A percentile compares a stretch with the other conserved stretches of the same genome.
Evolutionary conservation across 2,329 filamentous ascomycete species (phyloP).

Genomic region (Fusarium nelsonii): DNA sequence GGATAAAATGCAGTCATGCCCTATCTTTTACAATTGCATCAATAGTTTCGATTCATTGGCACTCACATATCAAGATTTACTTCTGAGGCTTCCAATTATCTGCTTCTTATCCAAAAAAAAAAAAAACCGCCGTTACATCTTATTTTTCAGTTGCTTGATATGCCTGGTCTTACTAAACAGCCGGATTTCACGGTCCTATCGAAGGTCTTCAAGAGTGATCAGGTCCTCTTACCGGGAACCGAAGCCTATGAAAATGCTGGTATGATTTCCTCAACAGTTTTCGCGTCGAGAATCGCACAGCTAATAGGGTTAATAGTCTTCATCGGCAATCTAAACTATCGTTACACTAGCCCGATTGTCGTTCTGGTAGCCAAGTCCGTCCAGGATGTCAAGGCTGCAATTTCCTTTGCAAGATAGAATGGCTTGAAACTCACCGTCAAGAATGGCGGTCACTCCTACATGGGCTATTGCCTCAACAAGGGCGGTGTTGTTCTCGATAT

Average conservation of each 20-base stretch:
- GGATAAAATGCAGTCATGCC: too few relatives aligned
- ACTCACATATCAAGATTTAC: too few relatives aligned
- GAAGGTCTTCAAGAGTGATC: background rate
- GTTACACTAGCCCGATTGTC: background rate
- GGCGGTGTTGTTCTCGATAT: conserved; percentile 12
- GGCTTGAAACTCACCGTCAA: background rate
- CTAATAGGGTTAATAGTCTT: background rate
- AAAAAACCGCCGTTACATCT: too few relatives aligned
- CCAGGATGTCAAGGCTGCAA: background rate
- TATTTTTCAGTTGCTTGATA: too few relatives aligned
- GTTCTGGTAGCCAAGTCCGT: background rate
- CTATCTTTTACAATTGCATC: too few relatives aligned
- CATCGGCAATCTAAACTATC: background rate
- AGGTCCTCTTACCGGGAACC: background rate
- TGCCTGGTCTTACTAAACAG: too few relatives aligned
- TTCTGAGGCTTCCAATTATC: too few relatives aligned
- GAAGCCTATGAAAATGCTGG: background rate
- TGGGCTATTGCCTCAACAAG: conserved; percentile 13
- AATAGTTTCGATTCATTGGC: too few relatives aligned
- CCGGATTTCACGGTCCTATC: too few relatives aligned
- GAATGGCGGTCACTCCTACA: conserved; percentile 1
- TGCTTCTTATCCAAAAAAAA: too few relatives aligned
- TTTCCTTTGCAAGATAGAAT: background rate
- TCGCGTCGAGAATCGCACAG: too few relatives aligned
- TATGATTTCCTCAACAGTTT: accelerated